Evolutionary conservation across 1,284 basidiomycete genomes (phyloP), one percentile per base, ranked within the genome.

Genomic region (Cryptococcus amylolentus): DNA sequence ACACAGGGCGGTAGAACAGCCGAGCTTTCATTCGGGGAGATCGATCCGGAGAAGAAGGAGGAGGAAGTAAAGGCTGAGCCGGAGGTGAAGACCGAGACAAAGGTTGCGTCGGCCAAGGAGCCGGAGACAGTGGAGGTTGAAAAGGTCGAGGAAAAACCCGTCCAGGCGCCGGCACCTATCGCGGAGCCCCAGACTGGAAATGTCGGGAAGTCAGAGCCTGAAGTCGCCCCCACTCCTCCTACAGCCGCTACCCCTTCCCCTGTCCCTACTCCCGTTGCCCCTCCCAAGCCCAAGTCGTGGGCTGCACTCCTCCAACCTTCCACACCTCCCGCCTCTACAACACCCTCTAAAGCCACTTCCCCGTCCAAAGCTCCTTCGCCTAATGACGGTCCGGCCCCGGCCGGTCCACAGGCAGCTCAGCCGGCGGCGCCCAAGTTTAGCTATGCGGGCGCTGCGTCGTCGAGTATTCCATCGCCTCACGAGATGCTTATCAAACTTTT

Each of bases 271-370:
- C 46, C 49, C 26, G 35, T 49, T 13, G 40, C 51, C 5, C 38
- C 51, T 4, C 18, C 57, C 8, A 49, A 52, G 35, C 35, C 50
- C n/a, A 49, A 44, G 18, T 87, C 86, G 4, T 92, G 87, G 87
- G 88, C 89, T 0, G 87, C 87, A 2, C 83, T 91, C 26, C 79
- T 91, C 39, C 82, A 80, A 49, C 59, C 55, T n/a, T 43, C 62
- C 10, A 54, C 59, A 26, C 41, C 65, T 9, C 46, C 65, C 9
- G 58, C 66, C 31, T 55, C 61, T 31, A 53, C 61, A n/a, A 55
- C 68, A 10, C 63, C 66, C 1, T 60, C 67, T 3, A 66, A 69
- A 13, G 57, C 18, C 66, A 35, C 40, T 14, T 28, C 38, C 31
- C 27, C 48, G 37, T n/a, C 27, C 37, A 26, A 14, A 28, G 44